Conservation (phyloP, 2,329 filamentous ascomycete genomes). For the Ophiognomonia clavigignenti-juglandacearum region DNA sequence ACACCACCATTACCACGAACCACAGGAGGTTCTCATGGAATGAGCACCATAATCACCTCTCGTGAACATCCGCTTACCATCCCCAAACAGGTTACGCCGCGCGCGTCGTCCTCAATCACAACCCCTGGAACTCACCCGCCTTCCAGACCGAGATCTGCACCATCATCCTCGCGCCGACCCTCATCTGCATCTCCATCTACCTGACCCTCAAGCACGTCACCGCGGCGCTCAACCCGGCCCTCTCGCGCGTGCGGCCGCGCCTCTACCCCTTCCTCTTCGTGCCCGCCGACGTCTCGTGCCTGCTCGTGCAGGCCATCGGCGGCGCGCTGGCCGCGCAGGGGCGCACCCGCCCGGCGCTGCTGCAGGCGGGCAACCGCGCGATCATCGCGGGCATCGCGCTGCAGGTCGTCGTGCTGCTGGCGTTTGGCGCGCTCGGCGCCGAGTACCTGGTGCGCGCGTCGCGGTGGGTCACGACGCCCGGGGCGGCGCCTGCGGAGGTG, state of each 20-base stretch:
- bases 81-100: constrained; percentile 43
- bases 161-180: constrained; percentile 55
- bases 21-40: too few species aligned
- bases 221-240: constrained; percentile 39
- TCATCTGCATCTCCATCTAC: constrained; percentile 60
- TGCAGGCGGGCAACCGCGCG: constrained; percentile 41
- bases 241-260: constrained; percentile 47
- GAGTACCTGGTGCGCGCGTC: constrained; percentile 43
- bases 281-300: constrained; percentile 53
- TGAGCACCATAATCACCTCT: too few species aligned
- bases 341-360: constrained; percentile 31
- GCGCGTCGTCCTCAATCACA: constrained; percentile 43
- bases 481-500: constrained; percentile 25
- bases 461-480: constrained; percentile 30
- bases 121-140: constrained; percentile 49
- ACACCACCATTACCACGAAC: too few species aligned
- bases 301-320: constrained; percentile 55
- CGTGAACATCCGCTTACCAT: not conserved
- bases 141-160: constrained; percentile 57
- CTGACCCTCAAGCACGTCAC: constrained; percentile 58
- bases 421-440: constrained; percentile 37
- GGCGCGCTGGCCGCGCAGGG: constrained; percentile 49
- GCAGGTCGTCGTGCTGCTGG: constrained; percentile 45
- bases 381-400: constrained; percentile 52
- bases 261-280: constrained; percentile 54